phyloP scores from a whole-genome alignment of 805 yeast genomes.

The Metschnikowia arizonensis region DNA sequence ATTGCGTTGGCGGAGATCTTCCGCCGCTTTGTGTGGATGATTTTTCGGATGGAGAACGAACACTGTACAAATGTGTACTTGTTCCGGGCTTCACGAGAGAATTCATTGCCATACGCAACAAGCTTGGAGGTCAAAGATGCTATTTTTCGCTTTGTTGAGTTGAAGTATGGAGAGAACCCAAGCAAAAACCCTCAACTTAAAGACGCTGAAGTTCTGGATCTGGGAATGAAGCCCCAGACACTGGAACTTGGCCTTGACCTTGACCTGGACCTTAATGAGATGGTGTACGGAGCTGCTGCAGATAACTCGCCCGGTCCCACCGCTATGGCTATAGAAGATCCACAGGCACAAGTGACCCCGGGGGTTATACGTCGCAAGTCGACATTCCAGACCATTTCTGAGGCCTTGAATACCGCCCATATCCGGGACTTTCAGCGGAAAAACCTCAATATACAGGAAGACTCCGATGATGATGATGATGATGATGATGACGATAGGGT shows the following conservation, averaged over 20 bases:
- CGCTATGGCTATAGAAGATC: slow-evolving; percentile 3
- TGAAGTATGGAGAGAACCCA: too few species aligned
- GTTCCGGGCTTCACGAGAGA: slow-evolving; percentile 82
- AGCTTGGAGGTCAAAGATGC: slow-evolving; percentile 32
- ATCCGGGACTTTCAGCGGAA: slow-evolving; percentile 81
- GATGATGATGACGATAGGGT: slow-evolving; percentile 31
- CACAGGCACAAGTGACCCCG: neutral
- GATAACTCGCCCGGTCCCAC: neutral
- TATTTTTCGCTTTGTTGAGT: slow-evolving; percentile 33
- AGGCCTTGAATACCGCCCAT: slow-evolving; percentile 69
- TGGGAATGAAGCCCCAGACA: too few species aligned
- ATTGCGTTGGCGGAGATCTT: slow-evolving; percentile 79
- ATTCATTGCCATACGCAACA: slow-evolving; percentile 74
- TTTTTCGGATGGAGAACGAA: slow-evolving; percentile 93
- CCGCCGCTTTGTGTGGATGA: slow-evolving; percentile 84
- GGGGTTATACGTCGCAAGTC: slow-evolving; percentile 23
- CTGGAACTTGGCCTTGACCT: too few species aligned
- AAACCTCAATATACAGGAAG: slow-evolving; percentile 28
- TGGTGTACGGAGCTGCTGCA: slow-evolving; percentile 3
- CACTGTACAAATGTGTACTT: slow-evolving; percentile 86
- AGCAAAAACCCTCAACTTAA: too few species aligned
- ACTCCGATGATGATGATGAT: slow-evolving; percentile 34
- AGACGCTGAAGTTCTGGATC: too few species aligned
- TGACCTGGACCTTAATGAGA: neutral
- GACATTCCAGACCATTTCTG: slow-evolving; percentile 44